Base-by-base conservation (phyloP, 768 basidiomycete genomes). In the Nidularia pulvinata region DNA sequence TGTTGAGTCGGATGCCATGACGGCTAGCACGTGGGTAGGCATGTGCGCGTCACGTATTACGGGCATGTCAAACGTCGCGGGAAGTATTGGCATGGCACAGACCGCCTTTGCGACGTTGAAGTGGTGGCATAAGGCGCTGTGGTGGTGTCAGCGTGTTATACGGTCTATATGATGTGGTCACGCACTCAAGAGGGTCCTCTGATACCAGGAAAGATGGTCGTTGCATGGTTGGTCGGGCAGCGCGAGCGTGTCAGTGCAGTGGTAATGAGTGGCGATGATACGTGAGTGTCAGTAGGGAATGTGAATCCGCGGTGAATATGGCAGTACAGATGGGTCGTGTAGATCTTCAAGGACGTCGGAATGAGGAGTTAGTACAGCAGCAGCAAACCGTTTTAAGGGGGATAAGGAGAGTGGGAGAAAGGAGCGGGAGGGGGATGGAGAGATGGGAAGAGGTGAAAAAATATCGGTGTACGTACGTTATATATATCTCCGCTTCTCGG, bases 1-100 rank as follows among this genome's bases (percentile, higher is more conserved):
- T 5, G 61, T 52, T 3, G 69, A 46, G 48, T 69, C 69, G 35
- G 68, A 44, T 42, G 69, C 68, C 53, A 71, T 67, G 57, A 80
- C 70, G 19, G 81, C 79, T 46, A 87, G 75, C 52, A 81, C 70
- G 60, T 87, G 86, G 3, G 83, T 86, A 37, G 85, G 84, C 57
- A 75, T 66, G 50, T 71, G 72, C 5, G 74, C 73, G 48, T 78
- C 71, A 52, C 70, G 76, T 9, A 74, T 56, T 50, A 83, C 69
- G 22, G 70, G 72, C 68, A 85, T 75, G 56, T 80, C 75, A 53
- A 84, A 69, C 1, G 75, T 74, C 9, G 70, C 54, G 3, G 79
- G 82, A 3, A 80, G 56, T 11, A 64, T 49, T 6, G 54, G 54
- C 34, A 53, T 60, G n/a, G 58, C 47, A 10, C 58, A 53, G 9